phyloP scores from a whole-genome alignment of 768 basidiomycete genomes.

The Lactarius indigo region DNA sequence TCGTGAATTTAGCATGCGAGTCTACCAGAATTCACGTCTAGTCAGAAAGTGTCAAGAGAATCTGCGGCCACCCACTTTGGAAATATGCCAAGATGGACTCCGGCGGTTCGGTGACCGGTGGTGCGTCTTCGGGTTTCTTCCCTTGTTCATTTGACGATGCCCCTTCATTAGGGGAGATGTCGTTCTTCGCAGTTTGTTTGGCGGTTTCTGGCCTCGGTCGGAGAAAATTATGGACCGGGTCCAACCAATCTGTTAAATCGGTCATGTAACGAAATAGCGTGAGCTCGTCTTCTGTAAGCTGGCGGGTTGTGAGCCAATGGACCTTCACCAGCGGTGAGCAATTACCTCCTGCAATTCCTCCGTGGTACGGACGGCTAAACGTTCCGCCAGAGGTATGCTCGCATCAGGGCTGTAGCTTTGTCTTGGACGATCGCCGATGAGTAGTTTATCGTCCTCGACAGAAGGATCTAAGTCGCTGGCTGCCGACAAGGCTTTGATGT shows the following conservation, averaged over 20 bases:
- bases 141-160: slow-evolving; percentile 48
- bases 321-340: slow-evolving; percentile 19
- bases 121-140: slow-evolving; percentile 73
- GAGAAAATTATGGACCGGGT: slow-evolving; percentile 68
- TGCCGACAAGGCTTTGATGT: slow-evolving; percentile 73
- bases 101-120: slow-evolving; percentile 60
- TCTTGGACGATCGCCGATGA: slow-evolving; percentile 78
- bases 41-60: neutral
- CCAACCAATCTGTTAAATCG: slow-evolving; percentile 70
- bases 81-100: slow-evolving; percentile 55
- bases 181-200: slow-evolving; percentile 68
- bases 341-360: slow-evolving; percentile 55
- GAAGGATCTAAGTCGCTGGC: slow-evolving; percentile 78
- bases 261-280: slow-evolving; percentile 55
- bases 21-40: slow-evolving; percentile 36
- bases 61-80: slow-evolving; percentile 33
- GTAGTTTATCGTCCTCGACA: slow-evolving; percentile 69
- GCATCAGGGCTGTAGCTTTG: slow-evolving; percentile 49
- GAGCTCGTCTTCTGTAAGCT: slow-evolving; percentile 68
- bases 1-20: slow-evolving; percentile 51
- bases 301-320: slow-evolving; percentile 3
- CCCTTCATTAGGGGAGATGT: slow-evolving; percentile 62
- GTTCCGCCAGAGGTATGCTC: slow-evolving; percentile 52
- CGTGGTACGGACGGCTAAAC: slow-evolving; percentile 47
- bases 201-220: slow-evolving; percentile 77